Evolutionary conservation across 1,284 basidiomycete species (phyloP), one percentile per base, ranked within the genome.

Genomic region (Singerocomus inundabilis): DNA sequence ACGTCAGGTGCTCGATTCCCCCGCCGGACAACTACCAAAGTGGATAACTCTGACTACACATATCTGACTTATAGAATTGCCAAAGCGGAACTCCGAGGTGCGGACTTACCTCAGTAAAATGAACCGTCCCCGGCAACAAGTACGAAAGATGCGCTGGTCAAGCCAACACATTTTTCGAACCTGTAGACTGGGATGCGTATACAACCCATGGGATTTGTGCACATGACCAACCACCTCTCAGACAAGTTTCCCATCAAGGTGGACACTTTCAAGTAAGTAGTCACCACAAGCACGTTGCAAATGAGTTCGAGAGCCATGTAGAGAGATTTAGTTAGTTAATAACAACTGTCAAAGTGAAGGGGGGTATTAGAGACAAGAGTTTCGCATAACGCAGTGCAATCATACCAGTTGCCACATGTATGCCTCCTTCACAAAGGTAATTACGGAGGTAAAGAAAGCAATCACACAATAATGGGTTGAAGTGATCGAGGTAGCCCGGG

Each of bases 191-290:
- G 36, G 36, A 46, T 33, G 36, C 26, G 1, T 11, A 8, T 31
- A 26, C 13, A 30, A 49, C 25, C 32, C 40, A 4, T 49, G 46
- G 33, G 18, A 25, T 33, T 44, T 30, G 12, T 21, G 2, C 44
- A 30, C 28, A 40, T 49, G 39, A 33, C 44, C 28, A 44, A 57
- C 11, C 30, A 44, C 21, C 37, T 54, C 11, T 18, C 46, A 30
- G 37, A 25, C 5, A 43, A 24, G 25, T 21, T 46, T 25, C 26
- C 18, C 11, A 25, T 5, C n/a, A 36, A 42, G 16, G 15, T 26
- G 8, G 34, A 28, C 5, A 3, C 0, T 3, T 21, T 36, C 24
- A 26, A 18, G 8, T 3, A 12, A 0, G n/a, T 29, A 35, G 5
- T 10, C 3, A 12, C 4, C 13, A 35, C 11, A 10, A 48, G 13